Percentiles rank a stretch among this genome's conserved stretches.
phyloP scores from a whole-genome alignment of 2,329 filamentous ascomycete genomes.

The Emmonsia crescens region DNA sequence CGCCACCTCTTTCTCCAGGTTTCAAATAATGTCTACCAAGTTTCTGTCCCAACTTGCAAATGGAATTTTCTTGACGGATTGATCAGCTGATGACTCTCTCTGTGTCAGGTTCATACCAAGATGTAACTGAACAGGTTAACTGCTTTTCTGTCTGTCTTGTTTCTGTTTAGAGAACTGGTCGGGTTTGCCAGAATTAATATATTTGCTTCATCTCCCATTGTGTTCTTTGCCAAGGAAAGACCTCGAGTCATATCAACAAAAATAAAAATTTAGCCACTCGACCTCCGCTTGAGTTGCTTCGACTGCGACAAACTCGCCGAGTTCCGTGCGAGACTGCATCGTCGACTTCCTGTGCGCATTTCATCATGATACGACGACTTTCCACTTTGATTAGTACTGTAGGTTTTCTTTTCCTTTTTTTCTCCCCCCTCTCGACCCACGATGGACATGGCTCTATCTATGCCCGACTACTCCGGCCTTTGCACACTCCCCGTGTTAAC shows the following conservation, averaged over 20 bases:
- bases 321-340: background rate
- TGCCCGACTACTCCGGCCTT: background rate
- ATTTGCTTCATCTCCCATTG: background rate
- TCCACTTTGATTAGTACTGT: background rate
- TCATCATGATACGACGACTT: background rate
- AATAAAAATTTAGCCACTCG: background rate
- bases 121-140: background rate
- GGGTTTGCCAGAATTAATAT: background rate
- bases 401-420: background rate
- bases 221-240: background rate
- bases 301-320: background rate
- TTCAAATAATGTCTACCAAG: background rate
- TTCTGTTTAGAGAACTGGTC: background rate
- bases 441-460: background rate
- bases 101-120: background rate
- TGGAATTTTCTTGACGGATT: background rate
- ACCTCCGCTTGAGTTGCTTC: background rate
- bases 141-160: background rate
- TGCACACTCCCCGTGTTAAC: background rate
- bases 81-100: background rate
- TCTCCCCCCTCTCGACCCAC: background rate
- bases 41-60: background rate
- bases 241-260: background rate
- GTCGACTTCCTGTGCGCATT: background rate
- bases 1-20: background rate